Conservation (phyloP, 495 filamentous ascomycete genomes). For the Tuber magnatum region DNA sequence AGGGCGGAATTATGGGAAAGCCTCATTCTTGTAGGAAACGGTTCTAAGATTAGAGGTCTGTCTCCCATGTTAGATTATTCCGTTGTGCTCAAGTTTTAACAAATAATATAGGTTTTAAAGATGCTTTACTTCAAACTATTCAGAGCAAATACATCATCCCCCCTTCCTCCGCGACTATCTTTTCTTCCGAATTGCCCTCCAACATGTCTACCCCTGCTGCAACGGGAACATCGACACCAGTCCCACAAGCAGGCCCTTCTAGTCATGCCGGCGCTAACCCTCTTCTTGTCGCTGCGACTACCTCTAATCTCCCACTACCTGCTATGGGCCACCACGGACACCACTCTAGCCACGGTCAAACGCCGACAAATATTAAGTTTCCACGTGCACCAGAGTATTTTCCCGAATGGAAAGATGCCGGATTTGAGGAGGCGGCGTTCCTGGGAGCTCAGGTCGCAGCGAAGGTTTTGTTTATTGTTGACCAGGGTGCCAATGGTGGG, state of each 20-base stretch:
- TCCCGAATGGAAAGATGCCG: constrained; percentile 84
- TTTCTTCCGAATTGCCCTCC: constrained; percentile 90
- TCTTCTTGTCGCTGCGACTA: constrained; percentile 86
- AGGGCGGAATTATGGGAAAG: constrained; percentile 83
- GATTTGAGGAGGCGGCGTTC: constrained; percentile 45
- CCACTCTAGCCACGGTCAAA: constrained; percentile 77
- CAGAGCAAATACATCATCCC: constrained; percentile 79
- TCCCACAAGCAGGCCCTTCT: constrained; percentile 40
- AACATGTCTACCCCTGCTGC: constrained; percentile 85
- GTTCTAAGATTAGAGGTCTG: constrained; percentile 69
- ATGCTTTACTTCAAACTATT: constrained; percentile 71
- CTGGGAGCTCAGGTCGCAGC: constrained; percentile 46
- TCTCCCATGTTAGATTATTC: constrained; percentile 3
- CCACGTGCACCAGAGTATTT: constrained; percentile 78
- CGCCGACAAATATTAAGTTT: constrained; percentile 75
- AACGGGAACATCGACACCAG: constrained; percentile 85
- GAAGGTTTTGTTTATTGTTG: constrained; percentile 52
- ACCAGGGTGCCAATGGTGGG: constrained; percentile 62
- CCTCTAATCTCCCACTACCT: constrained; percentile 53
- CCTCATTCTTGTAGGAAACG: constrained; percentile 80
- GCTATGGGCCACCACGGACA: constrained; percentile 48
- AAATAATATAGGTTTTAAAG: constrained; percentile 59
- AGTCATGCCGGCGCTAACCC: constrained; percentile 64
- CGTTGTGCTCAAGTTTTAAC: not conserved
- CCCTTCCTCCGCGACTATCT: constrained; percentile 84